Conservation (phyloP, 2,329 filamentous ascomycete species). For the Scedosporium apiospermum region DNA sequence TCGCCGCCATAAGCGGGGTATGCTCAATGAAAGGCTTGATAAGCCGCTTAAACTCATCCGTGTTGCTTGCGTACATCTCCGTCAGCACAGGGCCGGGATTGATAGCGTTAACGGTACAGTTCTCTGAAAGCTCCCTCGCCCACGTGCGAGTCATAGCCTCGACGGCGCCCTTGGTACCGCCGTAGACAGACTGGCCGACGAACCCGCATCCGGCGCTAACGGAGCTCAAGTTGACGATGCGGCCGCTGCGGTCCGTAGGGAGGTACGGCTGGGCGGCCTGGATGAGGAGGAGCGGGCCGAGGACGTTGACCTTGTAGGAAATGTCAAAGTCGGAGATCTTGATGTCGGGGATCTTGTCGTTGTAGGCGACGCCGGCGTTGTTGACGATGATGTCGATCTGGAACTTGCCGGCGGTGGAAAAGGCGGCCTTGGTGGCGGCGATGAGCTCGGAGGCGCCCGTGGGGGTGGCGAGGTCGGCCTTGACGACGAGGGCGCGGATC, state of each 20-base stretch:
- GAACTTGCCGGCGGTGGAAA: conserved; percentile 40
- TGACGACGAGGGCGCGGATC: conserved; percentile 52
- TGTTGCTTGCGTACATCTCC: conserved; percentile 38
- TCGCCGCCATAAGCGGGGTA: conserved; percentile 52
- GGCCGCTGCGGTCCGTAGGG: conserved; percentile 53
- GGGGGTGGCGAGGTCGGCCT: conserved; percentile 61
- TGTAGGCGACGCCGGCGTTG: conserved; percentile 67
- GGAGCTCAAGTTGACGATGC: conserved; percentile 46
- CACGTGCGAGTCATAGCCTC: conserved; percentile 52
- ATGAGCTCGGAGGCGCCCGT: conserved; percentile 52
- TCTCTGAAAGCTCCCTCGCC: conserved; percentile 44
- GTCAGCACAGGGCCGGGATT: conserved; percentile 48
- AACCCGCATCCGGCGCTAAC: conserved; percentile 45
- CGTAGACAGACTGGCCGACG: conserved; percentile 46
- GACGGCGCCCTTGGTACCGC: conserved; percentile 47
- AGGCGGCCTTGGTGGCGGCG: conserved; percentile 46
- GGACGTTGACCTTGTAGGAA: conserved; percentile 72
- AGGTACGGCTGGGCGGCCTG: conserved; percentile 65
- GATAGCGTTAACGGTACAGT: conserved; percentile 45
- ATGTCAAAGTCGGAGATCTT: conserved; percentile 56
- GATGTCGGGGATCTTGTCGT: conserved; percentile 56
- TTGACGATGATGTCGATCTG: conserved; percentile 79
- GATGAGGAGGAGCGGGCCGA: conserved; percentile 68
- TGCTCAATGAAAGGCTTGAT: conserved; percentile 34
- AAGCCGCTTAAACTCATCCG: conserved; percentile 29